Percentiles rank a stretch among this genome's conserved stretches.
Conservation (phyloP, 176 grass and related monocot genomes). For the Zizania latifolia region DNA sequence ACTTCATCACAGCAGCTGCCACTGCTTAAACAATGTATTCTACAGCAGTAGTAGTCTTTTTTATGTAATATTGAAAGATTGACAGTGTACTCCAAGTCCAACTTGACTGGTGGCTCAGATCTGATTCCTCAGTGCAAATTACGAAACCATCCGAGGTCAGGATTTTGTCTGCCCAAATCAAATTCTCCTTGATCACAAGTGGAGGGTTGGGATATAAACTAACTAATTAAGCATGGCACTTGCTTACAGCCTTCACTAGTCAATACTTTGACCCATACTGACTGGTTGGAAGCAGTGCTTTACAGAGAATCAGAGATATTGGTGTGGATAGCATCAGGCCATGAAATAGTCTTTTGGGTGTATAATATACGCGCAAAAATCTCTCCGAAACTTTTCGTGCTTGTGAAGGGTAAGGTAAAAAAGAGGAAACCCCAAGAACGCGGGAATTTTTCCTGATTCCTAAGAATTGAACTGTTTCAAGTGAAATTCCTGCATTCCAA, state of each 20-base stretch:
- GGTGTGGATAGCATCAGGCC: background rate
- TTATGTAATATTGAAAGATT: conserved; percentile 3
- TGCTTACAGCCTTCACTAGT: background rate
- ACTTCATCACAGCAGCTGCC: background rate
- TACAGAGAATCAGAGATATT: background rate
- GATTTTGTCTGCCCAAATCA: background rate
- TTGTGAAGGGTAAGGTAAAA: background rate
- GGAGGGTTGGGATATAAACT: background rate
- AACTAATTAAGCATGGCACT: background rate
- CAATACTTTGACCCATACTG: background rate
- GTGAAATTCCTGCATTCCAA: background rate
- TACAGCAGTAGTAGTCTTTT: background rate
- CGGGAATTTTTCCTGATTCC: too few species aligned
- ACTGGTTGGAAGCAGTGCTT: background rate
- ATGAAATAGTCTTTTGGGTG: background rate
- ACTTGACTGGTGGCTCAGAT: conserved; percentile 11
- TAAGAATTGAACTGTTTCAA: background rate
- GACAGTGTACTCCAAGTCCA: background rate
- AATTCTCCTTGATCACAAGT: background rate
- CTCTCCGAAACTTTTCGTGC: background rate
- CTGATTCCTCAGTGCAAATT: background rate
- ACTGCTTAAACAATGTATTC: too few species aligned
- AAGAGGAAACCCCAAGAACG: too few species aligned
- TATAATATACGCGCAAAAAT: background rate
- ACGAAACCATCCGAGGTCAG: background rate